A percentile compares a stretch with the other conserved stretches of the same genome.
Conservation (phyloP, 2,329 filamentous ascomycete genomes). For the Venturia pyrina region DNA sequence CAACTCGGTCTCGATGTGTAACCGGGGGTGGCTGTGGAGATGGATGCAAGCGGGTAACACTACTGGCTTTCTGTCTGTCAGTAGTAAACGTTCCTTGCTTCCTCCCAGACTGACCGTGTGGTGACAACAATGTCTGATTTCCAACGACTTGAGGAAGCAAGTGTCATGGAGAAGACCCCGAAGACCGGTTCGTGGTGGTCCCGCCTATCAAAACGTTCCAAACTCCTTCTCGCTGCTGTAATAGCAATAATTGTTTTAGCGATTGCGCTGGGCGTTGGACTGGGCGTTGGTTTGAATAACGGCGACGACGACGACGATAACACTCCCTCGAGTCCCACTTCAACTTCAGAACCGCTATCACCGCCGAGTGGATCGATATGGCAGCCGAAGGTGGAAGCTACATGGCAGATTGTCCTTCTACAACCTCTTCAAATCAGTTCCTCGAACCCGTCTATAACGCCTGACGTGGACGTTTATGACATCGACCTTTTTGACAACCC, state of each 20-base stretch:
- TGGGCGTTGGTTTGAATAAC: slow-evolving; percentile 36
- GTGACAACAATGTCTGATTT: not conserved
- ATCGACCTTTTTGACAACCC: slow-evolving; percentile 7
- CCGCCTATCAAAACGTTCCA: not conserved
- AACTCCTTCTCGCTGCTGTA: slow-evolving; percentile 13
- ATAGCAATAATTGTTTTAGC: slow-evolving; percentile 19
- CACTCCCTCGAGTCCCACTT: slow-evolving; percentile 16
- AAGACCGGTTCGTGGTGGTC: not conserved
- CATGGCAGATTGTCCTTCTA: slow-evolving; percentile 54
- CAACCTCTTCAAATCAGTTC: slow-evolving; percentile 27
- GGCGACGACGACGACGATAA: slow-evolving; percentile 17
- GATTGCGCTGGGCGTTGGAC: slow-evolving; percentile 42
- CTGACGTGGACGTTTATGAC: slow-evolving; percentile 11
- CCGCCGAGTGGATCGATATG: slow-evolving; percentile 28
- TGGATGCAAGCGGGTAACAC: not conserved
- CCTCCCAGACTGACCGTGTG: not conserved
- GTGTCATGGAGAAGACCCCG: not conserved
- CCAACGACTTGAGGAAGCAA: not conserved
- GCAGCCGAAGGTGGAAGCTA: slow-evolving; percentile 42
- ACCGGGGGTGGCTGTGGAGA: not conserved
- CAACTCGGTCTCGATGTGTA: not conserved
- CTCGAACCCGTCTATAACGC: slow-evolving; percentile 10
- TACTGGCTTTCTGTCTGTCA: not conserved
- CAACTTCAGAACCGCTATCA: slow-evolving; percentile 15
- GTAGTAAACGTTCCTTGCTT: not conserved